A percentile compares a stretch with the other conserved stretches of the same genome.
These are phyloP conservation scores for Camelina neglecta DNA, from an alignment of 345 rosid genomes.

Conservation along the genomic window DNA sequence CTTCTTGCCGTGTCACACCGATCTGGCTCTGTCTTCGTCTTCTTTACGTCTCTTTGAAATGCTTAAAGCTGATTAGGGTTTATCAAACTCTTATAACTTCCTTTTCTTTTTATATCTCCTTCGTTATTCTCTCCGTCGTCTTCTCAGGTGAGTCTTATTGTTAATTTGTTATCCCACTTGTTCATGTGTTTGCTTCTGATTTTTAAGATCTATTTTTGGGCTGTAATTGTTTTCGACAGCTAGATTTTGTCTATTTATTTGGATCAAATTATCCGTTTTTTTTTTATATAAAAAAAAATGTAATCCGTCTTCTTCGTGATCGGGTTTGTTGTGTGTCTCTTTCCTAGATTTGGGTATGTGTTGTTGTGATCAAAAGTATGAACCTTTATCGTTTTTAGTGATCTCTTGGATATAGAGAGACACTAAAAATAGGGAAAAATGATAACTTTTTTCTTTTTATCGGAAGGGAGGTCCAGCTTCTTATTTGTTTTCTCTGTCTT, in stretches of 20 bases:
- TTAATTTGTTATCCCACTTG: slow-evolving; percentile 4
- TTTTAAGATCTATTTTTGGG: slow-evolving; percentile 39
- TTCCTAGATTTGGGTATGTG: slow-evolving; percentile 39
- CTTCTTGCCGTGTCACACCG: background rate
- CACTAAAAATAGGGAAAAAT: slow-evolving; percentile 18
- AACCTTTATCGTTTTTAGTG: slow-evolving; percentile 14
- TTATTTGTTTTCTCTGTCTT: background rate
- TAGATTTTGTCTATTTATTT: background rate
- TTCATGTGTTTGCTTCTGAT: background rate
- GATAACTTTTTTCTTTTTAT: background rate
- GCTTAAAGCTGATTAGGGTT: slow-evolving; percentile 48
- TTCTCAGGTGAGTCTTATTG: slow-evolving; percentile 33
- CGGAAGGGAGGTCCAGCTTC: background rate
- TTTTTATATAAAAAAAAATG: background rate
- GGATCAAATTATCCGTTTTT: slow-evolving; percentile 1
- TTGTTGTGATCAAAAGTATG: slow-evolving; percentile 31
- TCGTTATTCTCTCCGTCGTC: slow-evolving; percentile 43
- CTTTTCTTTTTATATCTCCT: slow-evolving; percentile 28
- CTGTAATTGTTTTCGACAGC: slow-evolving; percentile 21
- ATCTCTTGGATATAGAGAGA: slow-evolving; percentile 19
- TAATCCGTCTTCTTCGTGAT: slow-evolving; percentile 31
- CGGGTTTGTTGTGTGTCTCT: slow-evolving; percentile 26
- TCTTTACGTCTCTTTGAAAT: slow-evolving; percentile 45
- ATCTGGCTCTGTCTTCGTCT: slow-evolving; percentile 32
- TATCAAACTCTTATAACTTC: slow-evolving; percentile 47